Base-by-base conservation (phyloP, 2,329 filamentous ascomycete species). In the Calonectria hongkongensis region DNA sequence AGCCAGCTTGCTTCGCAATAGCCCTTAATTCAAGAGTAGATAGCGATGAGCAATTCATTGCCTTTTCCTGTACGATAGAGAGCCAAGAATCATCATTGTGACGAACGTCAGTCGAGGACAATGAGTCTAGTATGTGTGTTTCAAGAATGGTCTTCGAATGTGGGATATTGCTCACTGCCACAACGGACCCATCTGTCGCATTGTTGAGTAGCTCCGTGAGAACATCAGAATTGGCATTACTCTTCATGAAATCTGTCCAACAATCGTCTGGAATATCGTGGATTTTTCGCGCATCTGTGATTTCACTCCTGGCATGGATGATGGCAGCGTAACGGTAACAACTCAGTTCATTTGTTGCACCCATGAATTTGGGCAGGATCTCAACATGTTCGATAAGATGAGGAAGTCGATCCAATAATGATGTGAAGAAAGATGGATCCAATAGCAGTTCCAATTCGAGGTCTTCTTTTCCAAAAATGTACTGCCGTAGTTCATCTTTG, bases 1-100 rank as follows among this genome's bases (percentile, higher is more conserved):
- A 89, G n/a, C 87, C 87, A 16, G 83, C 77, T 25, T 76, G 74
- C 39, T 82, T 7, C 5, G 78, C 79, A 1, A 84, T 36, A 3
- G 75, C 62, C 0, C 67, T 72, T 7, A 82, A 56, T 3, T 80
- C 79, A 8, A 68, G 13, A 0, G 75, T 71, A 1, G 74, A 75
- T 1, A 75, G 70, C 0, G 73, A 76, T 4, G 68, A 48, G 16
- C 39, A 68, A 1, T 27, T 21, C 30, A 75, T 2, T 4, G 74
- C 71, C 0, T 47, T 65, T 10, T 60, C 6, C 8, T 51, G 70
- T 9, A 60, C 21, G 1, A 47, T 10, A 7, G 27, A 28, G 4
- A 78, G 30, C 78, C 77, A 79, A 15, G 60, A 47, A 12, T 30
- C 64, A 39, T 66, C 27, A 9, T 21, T 25, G n/a, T 15, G 4